phyloP scores from a whole-genome alignment of 2,329 filamentous ascomycete genomes.

The Pseudogymnoascus verrucosus region DNA sequence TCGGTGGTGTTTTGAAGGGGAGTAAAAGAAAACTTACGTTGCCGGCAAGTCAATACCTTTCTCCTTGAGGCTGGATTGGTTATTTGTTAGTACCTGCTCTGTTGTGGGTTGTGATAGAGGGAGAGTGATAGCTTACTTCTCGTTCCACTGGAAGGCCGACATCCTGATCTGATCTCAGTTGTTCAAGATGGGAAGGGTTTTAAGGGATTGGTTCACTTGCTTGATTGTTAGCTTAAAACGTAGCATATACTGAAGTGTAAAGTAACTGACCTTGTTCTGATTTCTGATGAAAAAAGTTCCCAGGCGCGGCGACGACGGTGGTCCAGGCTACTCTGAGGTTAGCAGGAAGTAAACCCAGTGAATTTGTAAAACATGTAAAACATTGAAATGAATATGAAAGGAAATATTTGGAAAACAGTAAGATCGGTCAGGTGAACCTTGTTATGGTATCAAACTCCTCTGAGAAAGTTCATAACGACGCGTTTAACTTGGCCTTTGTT shows the following conservation, averaged over 20 bases:
- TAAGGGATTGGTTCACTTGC: not conserved
- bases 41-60: slow-evolving; percentile 12
- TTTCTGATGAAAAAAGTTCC: not conserved
- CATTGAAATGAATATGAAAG: not conserved
- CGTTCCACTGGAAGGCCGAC: not conserved
- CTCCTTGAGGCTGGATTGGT: not conserved
- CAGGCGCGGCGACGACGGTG: not conserved
- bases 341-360: not conserved
- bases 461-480: not conserved
- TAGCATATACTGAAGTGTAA: not conserved
- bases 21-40: slow-evolving; percentile 4
- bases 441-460: not conserved
- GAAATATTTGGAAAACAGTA: not conserved
- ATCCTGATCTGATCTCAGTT: not conserved
- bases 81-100: not conserved
- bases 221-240: not conserved
- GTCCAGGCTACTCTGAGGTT: not conserved
- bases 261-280: not conserved
- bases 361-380: not conserved
- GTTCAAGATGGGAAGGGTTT: not conserved
- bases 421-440: not conserved
- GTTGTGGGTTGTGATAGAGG: not conserved
- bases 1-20: not conserved
- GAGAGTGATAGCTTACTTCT: not conserved
- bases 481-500: not conserved